Conservation (phyloP, 345 rosid genomes). For the Eucalyptus caleyi region DNA sequence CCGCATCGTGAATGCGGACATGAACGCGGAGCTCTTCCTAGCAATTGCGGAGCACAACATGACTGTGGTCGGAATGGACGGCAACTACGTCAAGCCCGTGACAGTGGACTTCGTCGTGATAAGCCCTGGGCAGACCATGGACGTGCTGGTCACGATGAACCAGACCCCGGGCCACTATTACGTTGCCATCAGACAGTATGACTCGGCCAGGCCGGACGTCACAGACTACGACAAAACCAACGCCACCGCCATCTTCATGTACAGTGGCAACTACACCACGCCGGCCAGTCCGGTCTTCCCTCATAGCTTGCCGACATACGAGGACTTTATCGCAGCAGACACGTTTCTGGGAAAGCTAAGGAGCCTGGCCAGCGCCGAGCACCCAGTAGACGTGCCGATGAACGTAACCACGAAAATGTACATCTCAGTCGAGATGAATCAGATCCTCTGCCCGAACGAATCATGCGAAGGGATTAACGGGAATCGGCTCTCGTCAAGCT, state of each 20-base stretch:
- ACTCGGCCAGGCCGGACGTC: neutral
- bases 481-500: slow-evolving; percentile 20
- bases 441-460: neutral
- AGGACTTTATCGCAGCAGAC: slow-evolving; percentile 5
- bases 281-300: neutral
- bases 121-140: slow-evolving; percentile 17
- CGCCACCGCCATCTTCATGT: neutral
- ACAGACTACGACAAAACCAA: neutral
- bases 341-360: slow-evolving; percentile 9
- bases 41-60: slow-evolving; percentile 16
- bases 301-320: neutral
- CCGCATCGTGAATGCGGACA: slow-evolving; percentile 16
- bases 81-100: slow-evolving; percentile 12
- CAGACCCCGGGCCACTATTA: slow-evolving; percentile 3
- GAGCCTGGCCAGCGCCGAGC: slow-evolving; percentile 6
- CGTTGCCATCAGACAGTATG: neutral
- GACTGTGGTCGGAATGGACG: slow-evolving; percentile 22
- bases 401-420: neutral
- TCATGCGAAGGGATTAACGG: slow-evolving; percentile 16
- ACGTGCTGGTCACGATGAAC: slow-evolving; percentile 6
- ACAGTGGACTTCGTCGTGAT: neutral
- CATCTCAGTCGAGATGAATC: neutral
- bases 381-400: slow-evolving; percentile 15
- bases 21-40: slow-evolving; percentile 15
- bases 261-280: neutral